Conservation (phyloP, 2,329 filamentous ascomycete genomes). For the Colletotrichum viniferum region DNA sequence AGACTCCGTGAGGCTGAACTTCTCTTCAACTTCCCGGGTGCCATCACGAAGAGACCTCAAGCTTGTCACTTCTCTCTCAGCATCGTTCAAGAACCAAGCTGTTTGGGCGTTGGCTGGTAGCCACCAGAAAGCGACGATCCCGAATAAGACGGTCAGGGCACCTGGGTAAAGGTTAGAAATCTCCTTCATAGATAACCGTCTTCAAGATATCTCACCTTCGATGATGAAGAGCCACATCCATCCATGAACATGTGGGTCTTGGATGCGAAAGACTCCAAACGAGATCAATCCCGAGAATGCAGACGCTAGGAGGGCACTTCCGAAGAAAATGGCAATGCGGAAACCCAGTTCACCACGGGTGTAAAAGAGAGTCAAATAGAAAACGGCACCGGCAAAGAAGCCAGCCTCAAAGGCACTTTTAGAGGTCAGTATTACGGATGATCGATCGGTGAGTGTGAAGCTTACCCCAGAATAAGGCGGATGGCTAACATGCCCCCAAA, state of each 20-base stretch:
- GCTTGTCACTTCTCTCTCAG: constrained; percentile 44
- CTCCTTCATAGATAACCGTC: rapidly evolving
- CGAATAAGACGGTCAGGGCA: background rate
- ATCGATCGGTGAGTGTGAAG: background rate
- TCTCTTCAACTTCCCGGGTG: constrained; percentile 38
- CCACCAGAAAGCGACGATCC: background rate
- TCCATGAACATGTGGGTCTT: background rate
- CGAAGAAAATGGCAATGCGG: constrained; percentile 27
- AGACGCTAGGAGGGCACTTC: background rate
- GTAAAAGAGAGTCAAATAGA: constrained; percentile 58
- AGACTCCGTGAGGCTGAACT: constrained; percentile 42
- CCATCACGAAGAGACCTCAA: constrained; percentile 49
- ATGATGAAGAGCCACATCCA: constrained; percentile 4
- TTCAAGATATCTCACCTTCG: background rate
- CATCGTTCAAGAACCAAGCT: constrained; percentile 47
- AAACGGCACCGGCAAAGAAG: constrained; percentile 59
- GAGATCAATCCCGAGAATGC: constrained; percentile 1
- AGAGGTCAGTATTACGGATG: background rate
- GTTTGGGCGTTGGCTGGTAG: constrained; percentile 46
- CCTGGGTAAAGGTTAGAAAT: background rate
- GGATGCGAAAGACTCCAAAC: background rate
- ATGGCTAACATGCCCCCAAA: constrained; percentile 54
- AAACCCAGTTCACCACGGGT: constrained; percentile 49
- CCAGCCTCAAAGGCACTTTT: constrained; percentile 52
- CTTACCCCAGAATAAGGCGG: constrained; percentile 46